Percentiles rank a stretch among this genome's conserved stretches.
Conservation (phyloP, 2,329 filamentous ascomycete species). For the Cladosporium sp. region DNA sequence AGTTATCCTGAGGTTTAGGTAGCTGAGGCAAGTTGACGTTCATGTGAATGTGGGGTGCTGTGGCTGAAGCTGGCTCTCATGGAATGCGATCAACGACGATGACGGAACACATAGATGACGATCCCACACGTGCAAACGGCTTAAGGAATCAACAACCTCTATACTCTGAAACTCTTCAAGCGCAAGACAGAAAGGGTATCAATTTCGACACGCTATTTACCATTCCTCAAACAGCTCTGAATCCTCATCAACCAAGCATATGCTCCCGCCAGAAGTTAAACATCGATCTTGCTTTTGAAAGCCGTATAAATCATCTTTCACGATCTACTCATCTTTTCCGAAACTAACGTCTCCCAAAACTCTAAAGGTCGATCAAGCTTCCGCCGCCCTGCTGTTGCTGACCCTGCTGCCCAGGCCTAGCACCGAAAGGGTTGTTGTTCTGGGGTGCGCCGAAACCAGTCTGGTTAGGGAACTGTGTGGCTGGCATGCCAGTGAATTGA, state of each 20-base stretch:
- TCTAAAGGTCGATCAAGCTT: conserved; percentile 55
- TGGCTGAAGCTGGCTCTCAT: no score
- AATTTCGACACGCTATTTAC: conserved; percentile 10
- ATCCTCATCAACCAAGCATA: neutral
- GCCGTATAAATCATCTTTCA: neutral
- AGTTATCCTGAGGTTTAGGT: neutral
- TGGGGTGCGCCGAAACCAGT: conserved; percentile 32
- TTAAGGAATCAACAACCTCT: neutral
- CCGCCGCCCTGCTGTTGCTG: conserved; percentile 38
- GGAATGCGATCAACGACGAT: no score
- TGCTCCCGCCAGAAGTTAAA: neutral
- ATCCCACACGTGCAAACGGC: neutral
- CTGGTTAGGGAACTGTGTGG: conserved; percentile 44
- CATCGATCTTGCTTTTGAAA: neutral
- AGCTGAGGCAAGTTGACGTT: neutral
- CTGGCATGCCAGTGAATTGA: conserved; percentile 16
- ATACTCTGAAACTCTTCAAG: no score
- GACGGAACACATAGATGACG: neutral
- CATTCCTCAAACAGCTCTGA: neutral
- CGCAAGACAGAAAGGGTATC: conserved; percentile 8
- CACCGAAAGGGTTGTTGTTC: conserved; percentile 51
- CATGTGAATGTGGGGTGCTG: neutral
- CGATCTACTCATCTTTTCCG: neutral
- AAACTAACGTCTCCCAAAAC: neutral
- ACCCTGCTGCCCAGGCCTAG: conserved; percentile 36